phyloP scores from a whole-genome alignment of 257 asterid genomes.

The Thymus quinquecostatus region DNA sequence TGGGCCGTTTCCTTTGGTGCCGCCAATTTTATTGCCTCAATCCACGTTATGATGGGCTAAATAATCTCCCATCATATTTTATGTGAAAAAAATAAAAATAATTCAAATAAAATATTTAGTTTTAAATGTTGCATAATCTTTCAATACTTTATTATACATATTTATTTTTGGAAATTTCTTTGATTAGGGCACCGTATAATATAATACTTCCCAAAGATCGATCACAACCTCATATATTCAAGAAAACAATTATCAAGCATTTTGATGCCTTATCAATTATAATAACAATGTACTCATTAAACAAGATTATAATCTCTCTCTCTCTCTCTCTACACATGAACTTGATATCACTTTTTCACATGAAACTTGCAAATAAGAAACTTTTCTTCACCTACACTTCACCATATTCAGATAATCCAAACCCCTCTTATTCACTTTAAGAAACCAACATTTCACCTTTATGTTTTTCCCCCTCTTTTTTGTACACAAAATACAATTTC shows the following conservation, averaged over 20 bases:
- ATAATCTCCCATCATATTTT: slow-evolving; percentile 6
- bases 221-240: not conserved
- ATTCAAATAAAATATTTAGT: slow-evolving; percentile 6
- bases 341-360: slow-evolving; percentile 34
- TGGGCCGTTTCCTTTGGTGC: slow-evolving; percentile 5
- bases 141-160: not conserved
- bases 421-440: not conserved
- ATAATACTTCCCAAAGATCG: not conserved
- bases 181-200: not conserved
- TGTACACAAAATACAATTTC: not conserved
- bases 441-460: not conserved
- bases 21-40: slow-evolving; percentile 19
- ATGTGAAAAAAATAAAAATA: slow-evolving; percentile 1
- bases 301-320: not conserved
- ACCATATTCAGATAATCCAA: slow-evolving; percentile 4
- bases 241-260: not conserved
- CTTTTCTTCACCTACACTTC: slow-evolving; percentile 31
- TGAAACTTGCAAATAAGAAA: slow-evolving; percentile 37
- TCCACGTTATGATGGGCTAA: not conserved
- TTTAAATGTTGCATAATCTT: not conserved
- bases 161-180: not conserved
- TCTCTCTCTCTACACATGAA: not conserved
- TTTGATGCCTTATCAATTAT: not conserved
- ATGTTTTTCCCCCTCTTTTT: not conserved
- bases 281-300: too few species aligned